Evolutionary conservation across 768 basidiomycete genomes (phyloP).

Genomic region (Tricholoma furcatifolium): DNA sequence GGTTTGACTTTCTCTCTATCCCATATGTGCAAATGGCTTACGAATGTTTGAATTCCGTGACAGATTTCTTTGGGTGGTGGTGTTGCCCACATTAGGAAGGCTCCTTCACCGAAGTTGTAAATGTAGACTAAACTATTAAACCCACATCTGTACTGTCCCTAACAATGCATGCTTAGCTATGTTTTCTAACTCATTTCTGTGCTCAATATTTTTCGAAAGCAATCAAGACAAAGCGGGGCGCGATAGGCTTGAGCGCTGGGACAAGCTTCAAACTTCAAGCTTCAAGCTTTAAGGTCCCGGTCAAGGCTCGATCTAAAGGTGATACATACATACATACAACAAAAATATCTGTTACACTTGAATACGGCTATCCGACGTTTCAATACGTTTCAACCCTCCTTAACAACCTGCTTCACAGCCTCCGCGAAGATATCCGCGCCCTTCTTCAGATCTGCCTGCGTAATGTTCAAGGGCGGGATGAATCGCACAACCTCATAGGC

Average conservation of each 20-base stretch:
- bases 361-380: no score
- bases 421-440: conserved; percentile 65
- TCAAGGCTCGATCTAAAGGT: no score
- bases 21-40: neutral
- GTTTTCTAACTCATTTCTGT: no score
- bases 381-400: conserved; percentile 41
- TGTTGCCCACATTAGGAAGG: conserved; percentile 60
- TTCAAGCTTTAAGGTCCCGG: no score
- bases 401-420: conserved; percentile 68
- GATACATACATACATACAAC: no score
- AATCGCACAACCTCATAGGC: conserved; percentile 88
- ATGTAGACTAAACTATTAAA: neutral
- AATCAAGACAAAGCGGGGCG: no score
- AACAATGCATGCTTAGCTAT: no score
- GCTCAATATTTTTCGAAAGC: no score
- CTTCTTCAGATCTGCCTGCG: conserved; percentile 68
- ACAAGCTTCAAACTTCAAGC: no score
- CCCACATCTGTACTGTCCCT: no score
- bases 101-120: conserved; percentile 26
- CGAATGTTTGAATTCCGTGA: neutral
- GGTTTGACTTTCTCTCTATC: conserved; percentile 28
- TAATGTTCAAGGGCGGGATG: conserved; percentile 89
- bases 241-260: no score
- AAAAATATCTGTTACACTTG: neutral
- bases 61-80: conserved; percentile 60